Evolutionary conservation across 176 grass and related monocot genomes (phyloP).

Genomic region (Triticum turgidum): DNA sequence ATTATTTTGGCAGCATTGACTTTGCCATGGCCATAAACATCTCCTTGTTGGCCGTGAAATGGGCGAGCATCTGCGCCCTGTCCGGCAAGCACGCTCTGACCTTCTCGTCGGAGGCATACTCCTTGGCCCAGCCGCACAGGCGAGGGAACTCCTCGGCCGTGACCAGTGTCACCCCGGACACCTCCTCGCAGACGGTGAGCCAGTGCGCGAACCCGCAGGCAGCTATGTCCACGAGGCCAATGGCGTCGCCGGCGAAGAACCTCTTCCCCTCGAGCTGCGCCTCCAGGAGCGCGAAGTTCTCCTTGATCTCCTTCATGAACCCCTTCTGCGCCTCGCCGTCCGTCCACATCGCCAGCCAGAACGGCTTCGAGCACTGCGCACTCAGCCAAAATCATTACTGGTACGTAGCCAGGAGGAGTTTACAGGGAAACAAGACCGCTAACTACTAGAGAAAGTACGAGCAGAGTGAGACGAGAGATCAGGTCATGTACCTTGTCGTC

Average conservation of each 20-base stretch:
- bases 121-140: slow-evolving; percentile 31
- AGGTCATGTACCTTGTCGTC: slow-evolving; percentile 29
- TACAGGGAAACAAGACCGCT: not conserved
- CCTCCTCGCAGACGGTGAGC: slow-evolving; percentile 35
- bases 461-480: not conserved
- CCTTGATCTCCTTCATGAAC: slow-evolving; percentile 30
- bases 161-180: slow-evolving; percentile 33
- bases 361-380: not conserved
- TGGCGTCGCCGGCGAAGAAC: slow-evolving; percentile 52
- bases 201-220: slow-evolving; percentile 23
- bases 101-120: slow-evolving; percentile 12
- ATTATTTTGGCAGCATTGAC: not conserved
- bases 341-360: slow-evolving; percentile 37
- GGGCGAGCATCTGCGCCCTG: slow-evolving; percentile 6
- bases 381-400: not conserved
- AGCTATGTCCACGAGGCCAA: slow-evolving; percentile 42
- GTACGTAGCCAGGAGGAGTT: not conserved
- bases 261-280: slow-evolving; percentile 37
- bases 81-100: slow-evolving; percentile 33
- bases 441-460: not conserved
- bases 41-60: slow-evolving; percentile 8
- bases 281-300: slow-evolving; percentile 39
- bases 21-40: slow-evolving; percentile 15
- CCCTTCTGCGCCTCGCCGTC: slow-evolving; percentile 36
- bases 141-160: slow-evolving; percentile 22